Evolutionary conservation across 345 rosid genomes (phyloP).

Genomic region (Anacardium occidentale): DNA sequence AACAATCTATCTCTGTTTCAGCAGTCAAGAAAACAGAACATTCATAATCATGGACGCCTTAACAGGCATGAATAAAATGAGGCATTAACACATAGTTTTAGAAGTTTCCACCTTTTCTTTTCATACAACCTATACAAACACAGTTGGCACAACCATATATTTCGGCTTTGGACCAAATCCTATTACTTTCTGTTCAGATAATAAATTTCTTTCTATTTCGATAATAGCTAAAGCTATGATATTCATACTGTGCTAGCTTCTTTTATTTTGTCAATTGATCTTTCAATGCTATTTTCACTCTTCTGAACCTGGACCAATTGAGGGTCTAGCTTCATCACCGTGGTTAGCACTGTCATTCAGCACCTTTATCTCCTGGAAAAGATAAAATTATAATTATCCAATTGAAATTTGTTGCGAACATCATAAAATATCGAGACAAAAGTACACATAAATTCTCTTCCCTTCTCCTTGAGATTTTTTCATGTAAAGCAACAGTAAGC

Average conservation of each 20-base stretch:
- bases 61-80: background rate
- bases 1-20: too few species aligned
- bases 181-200: too few species aligned
- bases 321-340: conserved; percentile 34
- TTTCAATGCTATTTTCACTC: conserved; percentile 65
- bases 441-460: background rate
- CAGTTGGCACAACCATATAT: too few species aligned
- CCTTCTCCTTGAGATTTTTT: background rate
- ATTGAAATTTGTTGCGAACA: conserved; percentile 19
- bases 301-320: conserved; percentile 53
- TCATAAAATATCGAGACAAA: background rate
- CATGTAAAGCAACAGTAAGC: background rate
- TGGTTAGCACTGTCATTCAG: conserved; percentile 29
- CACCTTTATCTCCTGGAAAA: conserved; percentile 46
- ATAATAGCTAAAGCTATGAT: too few species aligned
- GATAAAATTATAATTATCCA: conserved; percentile 22
- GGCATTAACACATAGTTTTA: too few species aligned
- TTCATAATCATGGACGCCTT: background rate
- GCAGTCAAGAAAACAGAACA: background rate
- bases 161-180: too few species aligned
- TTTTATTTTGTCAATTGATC: conserved; percentile 77
- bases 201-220: too few species aligned
- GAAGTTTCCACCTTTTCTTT: too few species aligned
- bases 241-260: conserved; percentile 72
- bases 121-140: too few species aligned